Evolutionary conservation across 2,329 filamentous ascomycete species (phyloP).

Genomic region (Fusarium sulawesiense): DNA sequence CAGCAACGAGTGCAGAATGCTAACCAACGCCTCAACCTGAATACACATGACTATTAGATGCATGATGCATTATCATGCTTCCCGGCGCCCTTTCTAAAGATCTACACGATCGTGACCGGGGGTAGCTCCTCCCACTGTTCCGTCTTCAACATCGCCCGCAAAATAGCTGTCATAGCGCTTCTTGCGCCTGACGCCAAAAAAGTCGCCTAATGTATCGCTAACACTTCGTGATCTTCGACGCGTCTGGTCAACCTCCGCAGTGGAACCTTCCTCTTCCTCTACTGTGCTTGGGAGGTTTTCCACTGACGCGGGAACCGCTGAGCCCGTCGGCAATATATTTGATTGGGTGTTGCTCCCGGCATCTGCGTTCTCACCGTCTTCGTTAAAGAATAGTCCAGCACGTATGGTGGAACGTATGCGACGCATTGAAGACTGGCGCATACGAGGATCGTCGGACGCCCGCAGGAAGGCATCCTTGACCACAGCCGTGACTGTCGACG

Average conservation of each 20-base stretch:
- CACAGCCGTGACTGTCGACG: constrained; percentile 68
- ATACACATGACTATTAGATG: constrained; percentile 33
- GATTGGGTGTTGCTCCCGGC: constrained; percentile 20
- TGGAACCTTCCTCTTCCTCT: constrained; percentile 31
- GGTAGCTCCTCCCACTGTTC: constrained; percentile 15
- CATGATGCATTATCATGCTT: constrained; percentile 20
- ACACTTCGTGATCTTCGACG: constrained; percentile 54
- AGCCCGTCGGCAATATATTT: constrained; percentile 32
- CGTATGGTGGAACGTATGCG: constrained; percentile 63
- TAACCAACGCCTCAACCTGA: constrained; percentile 35
- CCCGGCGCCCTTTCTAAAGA: constrained; percentile 11
- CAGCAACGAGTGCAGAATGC: constrained; percentile 33
- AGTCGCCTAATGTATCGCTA: constrained; percentile 56
- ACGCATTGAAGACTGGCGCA: constrained; percentile 58
- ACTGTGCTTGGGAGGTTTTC: constrained; percentile 40
- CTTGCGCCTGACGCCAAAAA: constrained; percentile 54
- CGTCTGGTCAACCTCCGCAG: constrained; percentile 29
- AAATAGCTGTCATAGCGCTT: constrained; percentile 44
- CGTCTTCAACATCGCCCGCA: constrained; percentile 39
- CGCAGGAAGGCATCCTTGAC: constrained; percentile 67
- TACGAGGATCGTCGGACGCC: constrained; percentile 54
- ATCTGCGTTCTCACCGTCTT: constrained; percentile 53
- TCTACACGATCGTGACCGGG: constrained; percentile 18
- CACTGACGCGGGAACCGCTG: constrained; percentile 43
- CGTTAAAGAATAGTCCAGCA: constrained; percentile 65